A percentile compares a stretch with the other conserved stretches of the same genome.
Evolutionary conservation across 2,329 filamentous ascomycete genomes (phyloP).

Genomic region (Colletotrichum cuscutae): DNA sequence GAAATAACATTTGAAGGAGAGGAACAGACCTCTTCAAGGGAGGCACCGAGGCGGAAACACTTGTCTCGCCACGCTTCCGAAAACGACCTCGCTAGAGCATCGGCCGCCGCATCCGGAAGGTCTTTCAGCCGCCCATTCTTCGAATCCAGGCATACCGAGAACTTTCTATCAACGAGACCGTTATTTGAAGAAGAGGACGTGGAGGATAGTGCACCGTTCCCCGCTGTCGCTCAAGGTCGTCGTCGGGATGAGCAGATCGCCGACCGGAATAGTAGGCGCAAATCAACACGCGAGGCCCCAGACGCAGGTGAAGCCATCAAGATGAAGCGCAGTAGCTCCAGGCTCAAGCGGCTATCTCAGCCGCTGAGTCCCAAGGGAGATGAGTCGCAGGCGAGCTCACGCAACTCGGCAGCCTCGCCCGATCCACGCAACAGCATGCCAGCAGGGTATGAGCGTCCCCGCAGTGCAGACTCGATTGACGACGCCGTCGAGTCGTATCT

Average conservation of each 20-base stretch:
- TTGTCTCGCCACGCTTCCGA: slow-evolving; percentile 37
- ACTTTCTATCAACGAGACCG: slow-evolving; percentile 19
- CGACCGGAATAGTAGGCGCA: slow-evolving; percentile 53
- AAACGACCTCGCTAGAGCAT: slow-evolving; percentile 31
- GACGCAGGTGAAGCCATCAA: slow-evolving; percentile 56
- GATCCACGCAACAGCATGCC: slow-evolving; percentile 46
- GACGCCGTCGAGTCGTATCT: slow-evolving; percentile 88
- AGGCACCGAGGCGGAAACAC: slow-evolving; percentile 38
- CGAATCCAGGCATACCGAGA: slow-evolving; percentile 34
- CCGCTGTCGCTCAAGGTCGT: slow-evolving; percentile 71
- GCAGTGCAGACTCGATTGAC: slow-evolving; percentile 87
- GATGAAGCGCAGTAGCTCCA: slow-evolving; percentile 66
- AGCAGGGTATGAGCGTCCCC: slow-evolving; percentile 75
- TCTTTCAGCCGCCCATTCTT: slow-evolving; percentile 28
- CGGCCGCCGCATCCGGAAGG: slow-evolving; percentile 39
- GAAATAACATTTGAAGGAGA: slow-evolving; percentile 56
- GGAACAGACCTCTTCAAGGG: slow-evolving; percentile 40
- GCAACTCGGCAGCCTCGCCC: slow-evolving; percentile 36
- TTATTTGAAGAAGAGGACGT: slow-evolving; percentile 42
- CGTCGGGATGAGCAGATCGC: slow-evolving; percentile 61
- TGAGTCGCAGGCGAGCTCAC: slow-evolving; percentile 39
- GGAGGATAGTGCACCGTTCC: slow-evolving; percentile 77
- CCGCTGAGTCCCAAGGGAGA: slow-evolving; percentile 55
- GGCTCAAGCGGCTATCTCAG: slow-evolving; percentile 67
- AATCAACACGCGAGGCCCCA: slow-evolving; percentile 61